Conservation (phyloP, 1,284 basidiomycete species). For the Agroathelia rolfsii region DNA sequence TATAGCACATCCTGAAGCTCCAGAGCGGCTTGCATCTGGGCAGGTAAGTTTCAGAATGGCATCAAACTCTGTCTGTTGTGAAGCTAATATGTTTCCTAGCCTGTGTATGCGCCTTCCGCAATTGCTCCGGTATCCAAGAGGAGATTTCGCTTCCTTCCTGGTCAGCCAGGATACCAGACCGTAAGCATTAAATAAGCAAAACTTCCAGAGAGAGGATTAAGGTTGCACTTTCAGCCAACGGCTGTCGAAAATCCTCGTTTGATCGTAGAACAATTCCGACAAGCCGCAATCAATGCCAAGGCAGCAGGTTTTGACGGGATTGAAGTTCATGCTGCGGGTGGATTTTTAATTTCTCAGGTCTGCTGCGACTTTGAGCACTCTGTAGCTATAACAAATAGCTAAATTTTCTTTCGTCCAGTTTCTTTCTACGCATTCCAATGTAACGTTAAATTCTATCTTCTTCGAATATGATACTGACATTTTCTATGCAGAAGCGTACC, state of each 20-base stretch:
- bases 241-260: constrained; percentile 17
- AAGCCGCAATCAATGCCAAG: constrained; percentile 31
- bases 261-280: constrained; percentile 24
- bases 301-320: constrained; percentile 42
- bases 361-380: constrained; percentile 5
- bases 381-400: constrained; percentile 24
- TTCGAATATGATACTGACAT: constrained; percentile 36
- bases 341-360: not conserved
- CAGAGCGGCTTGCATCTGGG: no score
- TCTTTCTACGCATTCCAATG: constrained; percentile 28
- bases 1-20: constrained; percentile 14
- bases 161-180: constrained; percentile 10
- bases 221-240: constrained; percentile 9
- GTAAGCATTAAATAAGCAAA: not conserved
- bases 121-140: constrained; percentile 29
- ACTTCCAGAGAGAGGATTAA: not conserved
- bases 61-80: no score
- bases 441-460: not conserved
- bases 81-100: no score
- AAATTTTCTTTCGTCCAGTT: constrained; percentile 39
- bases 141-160: constrained; percentile 25
- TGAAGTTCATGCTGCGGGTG: not conserved
- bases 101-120: constrained; percentile 29
- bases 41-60: no score
- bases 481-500: constrained; percentile 45